phyloP scores from a whole-genome alignment of 345 rosid genomes.

The Melaleuca quinquenervia region DNA sequence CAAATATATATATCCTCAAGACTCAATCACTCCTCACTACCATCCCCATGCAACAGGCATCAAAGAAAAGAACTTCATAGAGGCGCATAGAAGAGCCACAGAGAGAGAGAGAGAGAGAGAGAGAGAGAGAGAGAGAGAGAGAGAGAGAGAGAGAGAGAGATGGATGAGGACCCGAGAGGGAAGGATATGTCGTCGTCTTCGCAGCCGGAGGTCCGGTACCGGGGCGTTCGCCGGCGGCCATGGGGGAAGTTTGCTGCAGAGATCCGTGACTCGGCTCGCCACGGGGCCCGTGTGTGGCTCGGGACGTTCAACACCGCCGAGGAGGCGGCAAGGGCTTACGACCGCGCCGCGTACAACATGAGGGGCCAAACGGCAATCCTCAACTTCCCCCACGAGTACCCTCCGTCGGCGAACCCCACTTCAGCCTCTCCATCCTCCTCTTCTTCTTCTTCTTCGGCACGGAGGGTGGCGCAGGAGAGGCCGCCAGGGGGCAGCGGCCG shows the following conservation, averaged over 20 bases:
- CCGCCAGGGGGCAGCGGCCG: background rate
- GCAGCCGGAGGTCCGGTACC: conserved; percentile 25
- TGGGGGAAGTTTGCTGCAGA: conserved; percentile 96
- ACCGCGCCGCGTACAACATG: conserved; percentile 75
- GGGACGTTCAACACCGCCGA: conserved; percentile 87
- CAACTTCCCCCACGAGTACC: conserved; percentile 73
- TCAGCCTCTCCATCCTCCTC: conserved; percentile 1
- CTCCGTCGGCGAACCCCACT: conserved; percentile 16
- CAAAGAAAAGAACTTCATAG: background rate
- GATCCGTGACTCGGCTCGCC: conserved; percentile 69
- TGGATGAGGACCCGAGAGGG: conserved; percentile 12
- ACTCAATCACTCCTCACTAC: background rate
- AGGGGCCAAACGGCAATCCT: conserved; percentile 72
- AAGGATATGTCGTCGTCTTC: background rate
- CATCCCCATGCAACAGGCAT: background rate
- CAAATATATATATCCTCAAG: conserved; percentile 4
- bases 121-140: background rate
- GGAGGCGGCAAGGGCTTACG: conserved; percentile 87
- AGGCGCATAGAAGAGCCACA: background rate
- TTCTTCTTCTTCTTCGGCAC: conserved; percentile 27
- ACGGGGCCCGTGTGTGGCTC: conserved; percentile 80
- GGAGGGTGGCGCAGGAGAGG: background rate
- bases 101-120: background rate
- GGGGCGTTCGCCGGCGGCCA: conserved; percentile 78
- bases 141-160: background rate